Evolutionary conservation across 371 early-diverging fungal species (phyloP).

Genomic region (Mycotypha africana): DNA sequence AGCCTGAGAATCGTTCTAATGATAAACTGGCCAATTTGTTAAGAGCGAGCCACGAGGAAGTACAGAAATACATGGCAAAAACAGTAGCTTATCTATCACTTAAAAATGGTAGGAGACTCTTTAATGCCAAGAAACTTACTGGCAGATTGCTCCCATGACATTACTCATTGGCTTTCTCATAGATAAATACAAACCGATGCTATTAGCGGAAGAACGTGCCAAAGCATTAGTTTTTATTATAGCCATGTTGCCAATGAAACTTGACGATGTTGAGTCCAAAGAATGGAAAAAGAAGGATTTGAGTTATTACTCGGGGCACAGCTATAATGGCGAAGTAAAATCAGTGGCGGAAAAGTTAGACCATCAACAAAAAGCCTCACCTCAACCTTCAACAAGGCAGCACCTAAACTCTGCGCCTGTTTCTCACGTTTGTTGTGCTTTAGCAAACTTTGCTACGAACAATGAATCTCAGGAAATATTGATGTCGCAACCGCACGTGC

Average conservation of each 20-base stretch:
- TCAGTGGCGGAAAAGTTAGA: no score
- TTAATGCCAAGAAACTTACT: no score
- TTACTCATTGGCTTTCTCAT: no score
- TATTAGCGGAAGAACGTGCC: slow-evolving; percentile 45
- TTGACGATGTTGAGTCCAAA: background rate
- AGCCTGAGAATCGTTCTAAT: slow-evolving; percentile 20
- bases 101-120: slow-evolving; percentile 47
- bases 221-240: slow-evolving; percentile 38
- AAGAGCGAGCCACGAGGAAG: slow-evolving; percentile 28
- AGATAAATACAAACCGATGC: slow-evolving; percentile 51
- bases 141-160: no score
- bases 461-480: slow-evolving; percentile 50
- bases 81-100: slow-evolving; percentile 55
- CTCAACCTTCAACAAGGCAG: background rate
- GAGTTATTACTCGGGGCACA: slow-evolving; percentile 7
- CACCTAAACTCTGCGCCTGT: slow-evolving; percentile 26
- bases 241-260: slow-evolving; percentile 19
- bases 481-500: slow-evolving; percentile 44
- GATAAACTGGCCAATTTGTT: slow-evolving; percentile 28
- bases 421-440: slow-evolving; percentile 56
- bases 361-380: no score
- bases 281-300: slow-evolving; percentile 13
- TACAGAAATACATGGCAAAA: slow-evolving; percentile 53
- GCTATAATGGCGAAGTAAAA: no score
- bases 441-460: slow-evolving; percentile 62